phyloP scores from a whole-genome alignment of 2,329 filamentous ascomycete species.

The Corinectria fuckeliana region DNA sequence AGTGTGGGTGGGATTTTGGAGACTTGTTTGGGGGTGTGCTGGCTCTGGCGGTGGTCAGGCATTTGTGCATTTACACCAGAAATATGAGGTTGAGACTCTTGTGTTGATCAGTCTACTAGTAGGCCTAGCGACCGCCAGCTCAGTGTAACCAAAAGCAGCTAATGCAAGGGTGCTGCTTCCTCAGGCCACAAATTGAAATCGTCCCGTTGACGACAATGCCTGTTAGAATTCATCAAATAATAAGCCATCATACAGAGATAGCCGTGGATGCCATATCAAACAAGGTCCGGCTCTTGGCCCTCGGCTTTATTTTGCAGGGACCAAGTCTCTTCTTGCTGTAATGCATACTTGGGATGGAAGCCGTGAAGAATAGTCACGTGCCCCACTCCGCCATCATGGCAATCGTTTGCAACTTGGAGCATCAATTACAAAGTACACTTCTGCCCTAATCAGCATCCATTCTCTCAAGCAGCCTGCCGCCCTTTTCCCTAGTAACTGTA shows the following conservation, averaged over 20 bases:
- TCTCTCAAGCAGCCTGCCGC: not conserved
- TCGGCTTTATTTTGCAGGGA: too few species aligned
- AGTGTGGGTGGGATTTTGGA: constrained; percentile 26
- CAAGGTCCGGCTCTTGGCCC: not conserved
- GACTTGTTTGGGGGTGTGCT: constrained; percentile 23
- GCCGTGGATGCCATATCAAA: not conserved
- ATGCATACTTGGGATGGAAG: too few species aligned
- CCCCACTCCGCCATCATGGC: too few species aligned
- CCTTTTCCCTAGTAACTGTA: not conserved
- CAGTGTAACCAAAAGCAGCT: constrained; percentile 37
- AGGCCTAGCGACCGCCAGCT: constrained; percentile 26
- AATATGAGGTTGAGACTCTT: constrained; percentile 39
- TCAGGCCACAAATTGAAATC: constrained; percentile 16
- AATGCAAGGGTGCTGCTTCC: constrained; percentile 22
- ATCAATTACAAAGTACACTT: not conserved
- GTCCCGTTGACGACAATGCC: not conserved
- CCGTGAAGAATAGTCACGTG: too few species aligned
- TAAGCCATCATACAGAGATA: not conserved
- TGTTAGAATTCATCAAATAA: not conserved
- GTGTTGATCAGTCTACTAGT: constrained; percentile 28
- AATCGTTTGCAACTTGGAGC: not conserved
- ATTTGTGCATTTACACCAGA: constrained; percentile 42
- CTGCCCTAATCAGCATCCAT: not conserved
- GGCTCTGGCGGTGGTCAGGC: constrained; percentile 29
- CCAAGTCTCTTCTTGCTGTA: too few species aligned